Conservation (phyloP, 2,329 filamentous ascomycete species). For the Pseudopyricularia javanii region DNA sequence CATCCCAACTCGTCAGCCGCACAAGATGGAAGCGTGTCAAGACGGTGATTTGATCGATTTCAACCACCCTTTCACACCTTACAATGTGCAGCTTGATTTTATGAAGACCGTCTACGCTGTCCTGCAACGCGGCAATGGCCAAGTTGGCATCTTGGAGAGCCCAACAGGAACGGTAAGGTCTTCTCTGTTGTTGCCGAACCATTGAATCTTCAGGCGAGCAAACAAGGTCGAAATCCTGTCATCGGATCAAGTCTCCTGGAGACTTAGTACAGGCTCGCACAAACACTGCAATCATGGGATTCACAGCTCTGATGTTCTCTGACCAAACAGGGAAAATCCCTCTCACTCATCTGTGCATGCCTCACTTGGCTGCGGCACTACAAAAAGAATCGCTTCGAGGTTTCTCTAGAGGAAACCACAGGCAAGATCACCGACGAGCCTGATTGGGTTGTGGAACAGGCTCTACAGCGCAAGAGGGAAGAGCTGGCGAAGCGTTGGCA, state of each 20-base stretch:
- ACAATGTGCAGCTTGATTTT: slow-evolving; percentile 77
- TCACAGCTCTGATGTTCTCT: not conserved
- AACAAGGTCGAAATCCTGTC: not conserved
- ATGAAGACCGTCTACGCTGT: slow-evolving; percentile 76
- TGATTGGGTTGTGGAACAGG: slow-evolving; percentile 73
- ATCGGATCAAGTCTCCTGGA: not conserved
- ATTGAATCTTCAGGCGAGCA: not conserved
- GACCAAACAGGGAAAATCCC: slow-evolving; percentile 59
- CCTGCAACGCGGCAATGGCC: slow-evolving; percentile 56
- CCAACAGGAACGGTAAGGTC: slow-evolving; percentile 63
- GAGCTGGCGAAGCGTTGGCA: slow-evolving; percentile 55
- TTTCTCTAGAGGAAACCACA: slow-evolving; percentile 30
- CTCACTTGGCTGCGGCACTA: slow-evolving; percentile 84
- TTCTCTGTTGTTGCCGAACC: no score
- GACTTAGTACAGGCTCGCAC: not conserved
- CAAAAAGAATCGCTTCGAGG: slow-evolving; percentile 50
- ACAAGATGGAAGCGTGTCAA: not conserved
- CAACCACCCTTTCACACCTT: slow-evolving; percentile 78
- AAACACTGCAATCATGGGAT: not conserved
- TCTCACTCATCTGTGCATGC: slow-evolving; percentile 81
- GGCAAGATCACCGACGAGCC: slow-evolving; percentile 54
- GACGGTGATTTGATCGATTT: slow-evolving; percentile 39
- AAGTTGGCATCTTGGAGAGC: slow-evolving; percentile 81
- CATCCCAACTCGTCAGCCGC: no score
- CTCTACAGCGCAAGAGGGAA: slow-evolving; percentile 54